phyloP scores from a whole-genome alignment of 1,139 yeast species.

The Waltiozyma sp. region DNA sequence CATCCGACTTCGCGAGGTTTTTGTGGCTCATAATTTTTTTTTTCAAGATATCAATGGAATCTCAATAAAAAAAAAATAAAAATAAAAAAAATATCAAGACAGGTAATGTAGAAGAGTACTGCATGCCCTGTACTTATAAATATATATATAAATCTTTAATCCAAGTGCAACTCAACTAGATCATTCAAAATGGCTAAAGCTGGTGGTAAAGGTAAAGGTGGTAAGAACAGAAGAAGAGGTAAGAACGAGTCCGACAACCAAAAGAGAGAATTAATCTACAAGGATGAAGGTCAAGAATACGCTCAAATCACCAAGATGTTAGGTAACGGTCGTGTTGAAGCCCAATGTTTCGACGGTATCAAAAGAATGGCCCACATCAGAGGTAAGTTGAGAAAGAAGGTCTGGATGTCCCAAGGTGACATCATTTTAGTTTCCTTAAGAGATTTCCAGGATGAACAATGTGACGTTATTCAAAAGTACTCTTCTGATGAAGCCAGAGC shows the following conservation, averaged over 20 bases:
- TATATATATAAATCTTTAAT: too few species aligned
- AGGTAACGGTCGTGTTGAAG: conserved; percentile 96
- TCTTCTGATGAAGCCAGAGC: conserved; percentile 98
- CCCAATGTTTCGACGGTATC: conserved; percentile 85
- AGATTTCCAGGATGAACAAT: conserved; percentile 97
- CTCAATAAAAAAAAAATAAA: neutral
- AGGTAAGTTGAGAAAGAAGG: conserved; percentile 98
- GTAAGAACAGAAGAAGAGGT: conserved; percentile 91
- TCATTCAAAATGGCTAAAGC: neutral
- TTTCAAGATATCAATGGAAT: neutral
- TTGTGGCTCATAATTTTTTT: neutral
- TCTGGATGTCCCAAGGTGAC: conserved; percentile 99
- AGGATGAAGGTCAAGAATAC: conserved; percentile 97
- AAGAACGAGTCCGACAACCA: conserved; percentile 88
- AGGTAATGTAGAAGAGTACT: too few species aligned
- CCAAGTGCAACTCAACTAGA: neutral
- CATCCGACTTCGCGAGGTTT: neutral
- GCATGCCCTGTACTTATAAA: too few species aligned
- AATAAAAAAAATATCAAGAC: neutral
- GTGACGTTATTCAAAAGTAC: conserved; percentile 95
- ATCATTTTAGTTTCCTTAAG: conserved; percentile 90
- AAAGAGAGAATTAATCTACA: conserved; percentile 86
- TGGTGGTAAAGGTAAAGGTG: conserved; percentile 20
- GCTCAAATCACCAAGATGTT: conserved; percentile 98
- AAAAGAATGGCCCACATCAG: conserved; percentile 96